Base-by-base conservation (phyloP, 371 early-diverging fungal species). In the Saksenaea oblongispora region DNA sequence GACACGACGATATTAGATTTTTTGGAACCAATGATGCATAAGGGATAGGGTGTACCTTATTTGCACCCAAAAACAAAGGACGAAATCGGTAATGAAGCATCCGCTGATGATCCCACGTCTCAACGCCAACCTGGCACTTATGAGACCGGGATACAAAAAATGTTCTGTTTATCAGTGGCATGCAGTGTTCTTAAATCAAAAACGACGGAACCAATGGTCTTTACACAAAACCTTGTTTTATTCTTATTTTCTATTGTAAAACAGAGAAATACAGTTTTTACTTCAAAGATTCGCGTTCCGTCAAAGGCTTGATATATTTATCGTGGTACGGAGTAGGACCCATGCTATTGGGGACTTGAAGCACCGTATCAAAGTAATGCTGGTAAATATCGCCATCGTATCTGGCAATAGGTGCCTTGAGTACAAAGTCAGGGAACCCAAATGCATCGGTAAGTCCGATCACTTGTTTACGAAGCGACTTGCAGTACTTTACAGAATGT, bases 361-460 rank as follows among this genome's bases (percentile, higher is more conserved):
- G 56, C 17, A 73, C 47, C 0, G 73, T 73, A 9, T 73, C 67
- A 55, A 73, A 64, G 42, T 73, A 73, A 22, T 22, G 63, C 66
- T 72, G 22, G 68, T 89, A 89, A 26, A 86, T 87, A 62, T 86
- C 72, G 17, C 90, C 90, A 61, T 88, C 86, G 26, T 82, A 80
- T 35, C 78, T 78, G 27, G 84, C 90, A 66, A 89, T 86, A 4
- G 88, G 88, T 13, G 87, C 86, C 73, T 87, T 88, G 55, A 88
- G 58, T 22, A 89, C 68, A 68, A 85, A 89, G 64, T 89, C 90
- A 15, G 90, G 88, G 47, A 82, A 76, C 1, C 77, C 84, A 63
- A 83, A 87, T 1, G 82, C 84, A 65, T 89, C 90, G 9, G 84
- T 76, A 8, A 88, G 71, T 3, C 88, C 87, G 61, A 90, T 79